These are phyloP conservation scores for Bimuria novae-zelandiae DNA, from an alignment of 2,329 filamentous ascomycete genomes.

Conservation along the genomic window DNA sequence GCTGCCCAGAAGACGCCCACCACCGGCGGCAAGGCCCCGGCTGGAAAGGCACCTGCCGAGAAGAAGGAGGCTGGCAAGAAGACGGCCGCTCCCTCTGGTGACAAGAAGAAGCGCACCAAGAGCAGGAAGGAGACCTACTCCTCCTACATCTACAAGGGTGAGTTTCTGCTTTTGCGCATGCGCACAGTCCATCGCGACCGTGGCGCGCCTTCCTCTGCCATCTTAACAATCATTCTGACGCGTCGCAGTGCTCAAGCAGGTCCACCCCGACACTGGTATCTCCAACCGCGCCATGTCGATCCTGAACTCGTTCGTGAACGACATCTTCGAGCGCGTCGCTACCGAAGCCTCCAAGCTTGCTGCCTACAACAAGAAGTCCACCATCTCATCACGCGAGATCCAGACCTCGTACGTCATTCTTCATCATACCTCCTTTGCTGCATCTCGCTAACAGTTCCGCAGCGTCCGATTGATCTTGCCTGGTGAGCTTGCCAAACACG, in stretches of 20 bases:
- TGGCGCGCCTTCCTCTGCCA: not conserved
- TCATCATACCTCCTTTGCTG: not conserved
- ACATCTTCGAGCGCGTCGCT: constrained; percentile 99
- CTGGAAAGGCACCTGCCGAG: constrained; percentile 81
- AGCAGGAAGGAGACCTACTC: constrained; percentile 99
- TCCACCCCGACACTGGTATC: constrained; percentile 99
- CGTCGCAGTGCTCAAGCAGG: constrained; percentile 92
- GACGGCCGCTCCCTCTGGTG: constrained; percentile 86
- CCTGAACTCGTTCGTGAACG: constrained; percentile 99
- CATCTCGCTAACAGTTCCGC: constrained; percentile 31
- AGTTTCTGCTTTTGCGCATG: constrained; percentile 43
- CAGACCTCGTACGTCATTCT: constrained; percentile 78
- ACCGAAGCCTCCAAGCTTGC: constrained; percentile 99
- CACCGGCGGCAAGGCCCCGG: constrained; percentile 89
- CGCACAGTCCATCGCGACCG: not conserved
- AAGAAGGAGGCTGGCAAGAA: constrained; percentile 99
- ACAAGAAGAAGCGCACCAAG: constrained; percentile 99
- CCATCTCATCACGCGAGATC: constrained; percentile 98
- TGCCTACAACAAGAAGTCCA: constrained; percentile 99
- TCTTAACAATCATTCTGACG: constrained; percentile 37
- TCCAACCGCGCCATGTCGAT: constrained; percentile 99
- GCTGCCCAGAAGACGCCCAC: constrained; percentile 92
- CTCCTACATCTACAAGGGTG: constrained; percentile 99
- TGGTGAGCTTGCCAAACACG: constrained; percentile 98
- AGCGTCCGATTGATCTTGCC: constrained; percentile 94